These are phyloP conservation scores for Gonapodya prolifera DNA, from an alignment of 192 early-diverging fungal species.

Conservation along the genomic window DNA sequence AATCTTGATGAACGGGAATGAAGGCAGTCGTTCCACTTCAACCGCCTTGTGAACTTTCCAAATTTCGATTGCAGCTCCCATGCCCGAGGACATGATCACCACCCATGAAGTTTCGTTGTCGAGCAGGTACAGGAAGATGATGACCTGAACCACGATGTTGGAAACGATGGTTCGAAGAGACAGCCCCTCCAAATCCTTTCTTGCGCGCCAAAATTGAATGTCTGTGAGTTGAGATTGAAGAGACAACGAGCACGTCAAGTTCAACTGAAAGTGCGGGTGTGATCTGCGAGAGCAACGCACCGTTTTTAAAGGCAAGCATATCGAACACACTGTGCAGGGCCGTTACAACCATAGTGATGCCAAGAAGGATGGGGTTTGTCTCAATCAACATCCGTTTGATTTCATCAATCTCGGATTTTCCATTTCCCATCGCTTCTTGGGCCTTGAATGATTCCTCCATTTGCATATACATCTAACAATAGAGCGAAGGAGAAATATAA, in stretches of 20 bases:
- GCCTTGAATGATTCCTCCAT: conserved; percentile 54
- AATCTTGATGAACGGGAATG: conserved; percentile 37
- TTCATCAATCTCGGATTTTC: conserved; percentile 54
- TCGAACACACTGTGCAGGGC: conserved; percentile 76
- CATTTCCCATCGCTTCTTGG: conserved; percentile 41
- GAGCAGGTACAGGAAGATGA: conserved; percentile 77
- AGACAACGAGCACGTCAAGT: neutral
- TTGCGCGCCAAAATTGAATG: conserved; percentile 78
- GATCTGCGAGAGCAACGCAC: conserved; percentile 21
- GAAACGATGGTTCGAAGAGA: conserved; percentile 68
- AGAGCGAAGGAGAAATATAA: neutral
- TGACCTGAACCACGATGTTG: conserved; percentile 70
- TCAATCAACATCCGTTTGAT: conserved; percentile 84
- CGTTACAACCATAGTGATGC: conserved; percentile 62
- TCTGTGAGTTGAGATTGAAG: conserved; percentile 29
- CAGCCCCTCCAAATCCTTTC: conserved; percentile 67
- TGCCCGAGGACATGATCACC: conserved; percentile 70
- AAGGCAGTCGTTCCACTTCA: conserved; percentile 22
- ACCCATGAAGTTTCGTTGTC: conserved; percentile 83
- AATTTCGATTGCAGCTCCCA: conserved; percentile 68
- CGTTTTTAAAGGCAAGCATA: conserved; percentile 88
- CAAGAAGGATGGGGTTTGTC: conserved; percentile 73
- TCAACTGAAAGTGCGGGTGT: neutral
- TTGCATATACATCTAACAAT: conserved; percentile 36
- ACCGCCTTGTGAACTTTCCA: conserved; percentile 87